Base-by-base conservation (phyloP, 192 early-diverging fungal genomes). In the Coemansia sp. region DNA sequence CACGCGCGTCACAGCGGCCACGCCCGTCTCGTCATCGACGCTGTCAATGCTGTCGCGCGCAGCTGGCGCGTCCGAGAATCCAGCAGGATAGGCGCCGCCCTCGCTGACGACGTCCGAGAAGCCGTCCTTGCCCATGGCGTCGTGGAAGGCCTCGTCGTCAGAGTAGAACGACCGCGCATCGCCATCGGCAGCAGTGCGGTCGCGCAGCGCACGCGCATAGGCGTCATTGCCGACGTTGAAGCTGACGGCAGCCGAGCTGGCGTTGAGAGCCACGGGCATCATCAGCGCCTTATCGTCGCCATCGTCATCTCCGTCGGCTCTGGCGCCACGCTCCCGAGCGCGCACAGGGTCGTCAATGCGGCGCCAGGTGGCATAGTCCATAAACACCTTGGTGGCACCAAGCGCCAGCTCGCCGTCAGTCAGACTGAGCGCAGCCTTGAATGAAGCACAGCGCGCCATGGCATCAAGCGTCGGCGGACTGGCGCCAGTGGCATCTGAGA, bases 281-380 rank as follows among this genome's bases (percentile, higher is more conserved):
- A 59, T 47, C 56, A 68, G 64, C 67, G 59, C 56, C 38, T 56
- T 73, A 69, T 70, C 86, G 79, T 59, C 70, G 67, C 66, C 66
- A n/a, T 16, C 29, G 43, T 69, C 79, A 69, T 87, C 82, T 40
- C 88, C 85, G 39, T 86, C 84, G 35, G 82, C 83, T 13, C 52
- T 29, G 43, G 93, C 68, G 58, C 66, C 63, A 62, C 81, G 81
- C 68, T 83, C 92, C 13, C 81, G 47, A 9, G 74, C 85, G 16
- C 90, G 88, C 56, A 98, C 79, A 13, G 79, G 82, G 66, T 91
- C 89, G 74, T 98, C 96, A 35, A 98, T 82, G 38, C 84, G 84
- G 56, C 91, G 85, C 96, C 95, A 98, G 8, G 86, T 84, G 0
- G 38, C 64, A 75, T 92, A 94, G 62, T 84, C 86, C 44, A 98